Evolutionary conservation across 805 yeast species (phyloP), one percentile per base, ranked within the genome.

Genomic region (Ogataea kodamae): DNA sequence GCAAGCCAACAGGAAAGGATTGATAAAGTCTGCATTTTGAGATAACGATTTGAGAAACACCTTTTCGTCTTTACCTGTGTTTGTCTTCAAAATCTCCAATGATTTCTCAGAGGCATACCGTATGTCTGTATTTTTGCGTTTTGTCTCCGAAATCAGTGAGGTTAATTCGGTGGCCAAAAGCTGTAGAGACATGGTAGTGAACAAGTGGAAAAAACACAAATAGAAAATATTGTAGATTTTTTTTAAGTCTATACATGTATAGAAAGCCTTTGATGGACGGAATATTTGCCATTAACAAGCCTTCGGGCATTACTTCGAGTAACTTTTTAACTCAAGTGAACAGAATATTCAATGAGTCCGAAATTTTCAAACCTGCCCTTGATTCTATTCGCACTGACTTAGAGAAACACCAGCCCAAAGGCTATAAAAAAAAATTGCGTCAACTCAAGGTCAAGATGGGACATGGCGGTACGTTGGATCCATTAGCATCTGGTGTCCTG

Each of bases 381-480:
- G 63, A 70, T 15, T 65, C 67, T 25, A 68, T 76, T 18, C 70
- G 68, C 42, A 67, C 68, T 9, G 67, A 63, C 15, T 67, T 74
- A 40, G 61, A 67, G 19, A 68, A 67, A 25, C 54, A 68, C 10
- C 54, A 62, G 19, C 57, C 67, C 33, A 67, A 63, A 35, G 67
- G 76, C 22, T 69, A 75, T 26, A 68, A 72, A 39, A 70, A 74
- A 34, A 72, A 74, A 38, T 65, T 72, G 18, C 62, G 70, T 15
- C 67, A 67, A 19, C 64, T 73, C 4, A 79, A 78, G 48, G 78
- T 89, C 20, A 92, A 92, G 52, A 81, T 90, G 68, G 99, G 99
- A 1, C 99, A 92, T 58, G 99, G 98, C 12, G 99, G 99, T 7
- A 92, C 99, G 0, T 65, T 92, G 22, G 99, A 92, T 52, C 97